These are phyloP conservation scores for Pseudogymnoascus sp. DNA, from an alignment of 2,329 filamentous ascomycete species.

Conservation along the genomic window DNA sequence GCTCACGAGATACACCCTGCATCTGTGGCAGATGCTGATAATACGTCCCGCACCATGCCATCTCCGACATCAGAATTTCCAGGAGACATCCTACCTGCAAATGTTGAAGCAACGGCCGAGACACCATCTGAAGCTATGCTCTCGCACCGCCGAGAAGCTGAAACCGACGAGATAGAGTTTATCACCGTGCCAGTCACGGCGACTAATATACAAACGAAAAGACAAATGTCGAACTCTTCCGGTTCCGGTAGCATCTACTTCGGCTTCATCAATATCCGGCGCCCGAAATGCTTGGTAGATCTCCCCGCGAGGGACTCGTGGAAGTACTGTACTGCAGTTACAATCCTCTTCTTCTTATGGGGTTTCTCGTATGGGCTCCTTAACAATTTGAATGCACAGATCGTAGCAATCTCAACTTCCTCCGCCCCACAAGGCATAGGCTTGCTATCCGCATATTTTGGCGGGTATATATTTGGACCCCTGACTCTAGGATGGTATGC, in stretches of 20 bases:
- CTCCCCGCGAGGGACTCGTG: constrained; percentile 54
- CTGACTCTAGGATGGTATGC: constrained; percentile 60
- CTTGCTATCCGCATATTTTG: constrained; percentile 63
- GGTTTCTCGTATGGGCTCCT: constrained; percentile 81
- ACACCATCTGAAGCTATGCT: too few relatives aligned
- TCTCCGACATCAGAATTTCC: not conserved
- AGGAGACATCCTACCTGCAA: not conserved
- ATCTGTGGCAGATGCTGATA: not conserved
- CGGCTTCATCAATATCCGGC: constrained; percentile 62
- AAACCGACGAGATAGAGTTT: constrained; percentile 23
- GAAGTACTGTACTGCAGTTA: constrained; percentile 63
- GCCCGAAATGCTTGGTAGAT: constrained; percentile 60
- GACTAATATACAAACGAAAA: not conserved
- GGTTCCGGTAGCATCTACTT: constrained; percentile 45
- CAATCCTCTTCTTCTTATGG: constrained; percentile 75
- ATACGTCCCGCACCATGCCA: not conserved
- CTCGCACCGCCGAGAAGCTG: constrained; percentile 10
- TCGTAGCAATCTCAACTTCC: constrained; percentile 51
- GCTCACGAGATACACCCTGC: not conserved
- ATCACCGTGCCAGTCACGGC: constrained; percentile 17
- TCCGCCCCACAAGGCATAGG: constrained; percentile 55
- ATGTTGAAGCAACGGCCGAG: not conserved
- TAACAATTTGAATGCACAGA: constrained; percentile 68
- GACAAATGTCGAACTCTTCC: not conserved
- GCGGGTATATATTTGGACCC: constrained; percentile 59